Evolutionary conservation across 1,284 basidiomycete genomes (phyloP), one percentile per base, ranked within the genome.

Genomic region (Trichosporon sp.): DNA sequence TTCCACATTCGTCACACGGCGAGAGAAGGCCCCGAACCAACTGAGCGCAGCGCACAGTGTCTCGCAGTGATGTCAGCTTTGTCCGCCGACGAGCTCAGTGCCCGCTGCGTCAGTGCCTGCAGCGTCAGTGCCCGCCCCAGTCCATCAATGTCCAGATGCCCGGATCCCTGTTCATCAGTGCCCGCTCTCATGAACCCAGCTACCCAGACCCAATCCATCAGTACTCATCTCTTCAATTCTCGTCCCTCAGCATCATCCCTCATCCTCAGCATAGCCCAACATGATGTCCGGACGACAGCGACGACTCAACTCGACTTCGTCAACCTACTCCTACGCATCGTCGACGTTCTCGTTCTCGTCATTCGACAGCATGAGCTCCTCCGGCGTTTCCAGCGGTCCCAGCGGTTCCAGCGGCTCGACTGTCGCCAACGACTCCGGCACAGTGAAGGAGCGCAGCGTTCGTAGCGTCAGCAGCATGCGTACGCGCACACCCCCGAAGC

Each of bases 21-120:
- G 48, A 16, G 19, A 16, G 26, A 26, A 54, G 51, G 51, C n/a
- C 51, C 51, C 51, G 51, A 21, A 19, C 11, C 48, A 21, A 16
- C 2, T 11, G 10, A 46, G 43, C 40, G 51, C 51, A 54, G 51
- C 51, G 51, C 51, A 54, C 51, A 51, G 48, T 54, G 51, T 21
- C 51, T 8, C 51, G 19, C 21, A 54, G 51, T 54, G 51, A 54
- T 54, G 51, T 54, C 51, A 54, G 51, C 51, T 54, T 54, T 54
- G 51, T 54, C 51, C 51, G 2, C 19, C 51, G n/a, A 26, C 26
- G 26, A 10, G 14, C 21, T 54, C 51, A 54, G 48, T 54, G 19
- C 51, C 51, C 19, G n/a, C 51, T 19, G 14, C 51, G 5, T 54
- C 51, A 54, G 26, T 26, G 26, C 26, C 26, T 26, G 26, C 26